A percentile compares a stretch with the other conserved stretches of the same genome.
Conservation (phyloP, 2,329 filamentous ascomycete species). For the Lecanicillium sp. region DNA sequence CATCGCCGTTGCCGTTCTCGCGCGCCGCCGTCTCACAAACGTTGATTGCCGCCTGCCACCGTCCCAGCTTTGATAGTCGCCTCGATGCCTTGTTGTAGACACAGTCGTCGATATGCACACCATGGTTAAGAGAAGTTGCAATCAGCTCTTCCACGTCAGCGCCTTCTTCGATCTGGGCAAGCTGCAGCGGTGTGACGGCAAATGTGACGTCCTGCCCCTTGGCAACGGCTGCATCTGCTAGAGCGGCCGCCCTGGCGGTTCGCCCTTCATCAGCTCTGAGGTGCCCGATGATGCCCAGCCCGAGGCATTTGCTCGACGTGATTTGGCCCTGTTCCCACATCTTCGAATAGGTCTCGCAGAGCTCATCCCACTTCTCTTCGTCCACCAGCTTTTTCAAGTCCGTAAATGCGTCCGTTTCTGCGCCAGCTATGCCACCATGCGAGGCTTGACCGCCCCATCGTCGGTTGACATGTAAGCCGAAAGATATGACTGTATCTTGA, state of each 20-base stretch:
- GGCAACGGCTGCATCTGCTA: slow-evolving; percentile 31
- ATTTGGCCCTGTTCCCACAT: not conserved
- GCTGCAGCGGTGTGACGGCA: slow-evolving; percentile 31
- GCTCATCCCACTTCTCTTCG: not conserved
- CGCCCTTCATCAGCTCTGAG: slow-evolving; percentile 23
- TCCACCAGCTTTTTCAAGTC: no score
- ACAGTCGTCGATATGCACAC: slow-evolving; percentile 24
- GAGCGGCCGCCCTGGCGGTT: slow-evolving; percentile 23
- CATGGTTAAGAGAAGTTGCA: slow-evolving; percentile 17
- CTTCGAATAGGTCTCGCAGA: not conserved
- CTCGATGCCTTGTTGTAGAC: slow-evolving; percentile 28
- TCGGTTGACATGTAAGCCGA: slow-evolving; percentile 18
- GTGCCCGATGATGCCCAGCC: slow-evolving; percentile 38
- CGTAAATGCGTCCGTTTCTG: not conserved
- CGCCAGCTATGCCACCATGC: slow-evolving; percentile 10
- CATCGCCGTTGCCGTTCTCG: slow-evolving; percentile 26
- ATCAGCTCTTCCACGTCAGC: slow-evolving; percentile 19
- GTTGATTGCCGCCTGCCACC: slow-evolving; percentile 20
- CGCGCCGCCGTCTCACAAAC: slow-evolving; percentile 28
- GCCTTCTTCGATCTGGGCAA: slow-evolving; percentile 27
- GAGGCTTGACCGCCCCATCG: slow-evolving; percentile 22
- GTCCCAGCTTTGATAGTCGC: slow-evolving; percentile 19
- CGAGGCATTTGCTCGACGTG: slow-evolving; percentile 24
- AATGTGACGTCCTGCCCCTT: slow-evolving; percentile 33
- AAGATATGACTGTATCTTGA: slow-evolving; percentile 16